These are phyloP conservation scores for Myxozyma udenii DNA, from an alignment of 805 yeast species.

Conservation along the genomic window DNA sequence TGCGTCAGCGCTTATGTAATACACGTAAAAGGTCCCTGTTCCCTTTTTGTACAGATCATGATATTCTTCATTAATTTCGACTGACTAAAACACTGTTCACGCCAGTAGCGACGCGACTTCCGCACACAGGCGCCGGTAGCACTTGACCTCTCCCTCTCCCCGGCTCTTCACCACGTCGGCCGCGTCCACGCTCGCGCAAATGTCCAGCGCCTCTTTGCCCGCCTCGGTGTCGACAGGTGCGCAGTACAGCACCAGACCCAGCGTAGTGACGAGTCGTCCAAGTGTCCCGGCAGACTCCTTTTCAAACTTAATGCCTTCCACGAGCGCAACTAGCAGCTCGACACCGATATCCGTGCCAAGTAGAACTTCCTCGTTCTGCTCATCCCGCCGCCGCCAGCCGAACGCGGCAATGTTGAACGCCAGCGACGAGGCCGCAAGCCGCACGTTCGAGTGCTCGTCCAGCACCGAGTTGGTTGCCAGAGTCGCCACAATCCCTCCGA, in stretches of 20 bases:
- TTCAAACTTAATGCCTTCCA: constrained; percentile 27
- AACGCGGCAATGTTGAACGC: constrained; percentile 27
- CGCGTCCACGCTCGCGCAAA: constrained; percentile 20
- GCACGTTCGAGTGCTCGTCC: constrained; percentile 25
- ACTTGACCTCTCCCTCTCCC: constrained; percentile 6
- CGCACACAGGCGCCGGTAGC: constrained; percentile 9
- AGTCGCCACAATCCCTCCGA: constrained; percentile 14
- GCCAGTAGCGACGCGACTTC: constrained; percentile 19
- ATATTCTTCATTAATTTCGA: too few relatives aligned
- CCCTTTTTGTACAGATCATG: too few relatives aligned
- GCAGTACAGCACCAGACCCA: constrained; percentile 27
- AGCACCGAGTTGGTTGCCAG: constrained; percentile 20
- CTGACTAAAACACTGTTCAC: constrained; percentile 2
- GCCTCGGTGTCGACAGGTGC: constrained; percentile 20
- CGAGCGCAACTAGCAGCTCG: constrained; percentile 28
- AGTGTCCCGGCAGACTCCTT: constrained; percentile 24
- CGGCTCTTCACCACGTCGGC: constrained; percentile 7
- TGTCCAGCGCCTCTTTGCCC: constrained; percentile 13
- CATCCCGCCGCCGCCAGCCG: constrained; percentile 16
- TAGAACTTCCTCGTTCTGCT: constrained; percentile 13
- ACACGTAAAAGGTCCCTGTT: too few relatives aligned
- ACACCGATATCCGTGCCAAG: constrained; percentile 11
- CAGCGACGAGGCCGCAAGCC: constrained; percentile 30
- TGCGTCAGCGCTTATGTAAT: too few relatives aligned
- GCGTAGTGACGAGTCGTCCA: constrained; percentile 20